Percentiles rank a stretch among this genome's conserved stretches.
Conservation (phyloP, 495 filamentous ascomycete genomes). For the Pseudomonodictys pantanalensis region DNA sequence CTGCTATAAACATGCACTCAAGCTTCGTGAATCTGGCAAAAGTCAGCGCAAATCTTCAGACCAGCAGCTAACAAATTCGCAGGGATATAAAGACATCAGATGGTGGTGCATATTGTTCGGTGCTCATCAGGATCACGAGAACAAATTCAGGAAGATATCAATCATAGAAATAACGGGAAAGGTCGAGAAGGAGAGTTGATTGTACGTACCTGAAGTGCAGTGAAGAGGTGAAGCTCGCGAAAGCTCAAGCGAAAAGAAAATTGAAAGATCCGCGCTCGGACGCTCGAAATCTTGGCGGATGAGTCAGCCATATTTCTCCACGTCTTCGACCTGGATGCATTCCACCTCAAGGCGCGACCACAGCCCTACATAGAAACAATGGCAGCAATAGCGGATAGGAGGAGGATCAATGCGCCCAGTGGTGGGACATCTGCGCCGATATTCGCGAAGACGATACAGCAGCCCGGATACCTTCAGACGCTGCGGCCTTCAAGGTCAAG, state of each 20-base stretch:
- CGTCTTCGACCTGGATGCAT: background rate
- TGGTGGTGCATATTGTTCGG: constrained; percentile 99
- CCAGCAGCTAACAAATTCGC: background rate
- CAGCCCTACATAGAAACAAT: background rate
- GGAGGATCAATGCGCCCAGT: constrained; percentile 84
- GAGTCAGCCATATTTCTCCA: background rate
- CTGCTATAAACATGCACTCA: too few species aligned
- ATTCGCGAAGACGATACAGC: constrained; percentile 50
- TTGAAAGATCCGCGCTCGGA: background rate
- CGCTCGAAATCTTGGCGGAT: constrained; percentile 13
- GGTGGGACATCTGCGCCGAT: constrained; percentile 74
- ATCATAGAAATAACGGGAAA: constrained; percentile 30
- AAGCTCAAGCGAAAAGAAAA: background rate
- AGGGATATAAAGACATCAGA: constrained; percentile 60
- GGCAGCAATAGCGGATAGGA: constrained; percentile 70
- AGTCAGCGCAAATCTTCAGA: constrained; percentile 2
- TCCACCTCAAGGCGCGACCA: background rate
- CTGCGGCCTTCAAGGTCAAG: constrained; percentile 51
- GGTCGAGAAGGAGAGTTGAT: constrained; percentile 20
- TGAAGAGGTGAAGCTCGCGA: background rate
- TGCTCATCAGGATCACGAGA: constrained; percentile 82
- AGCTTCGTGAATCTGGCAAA: background rate
- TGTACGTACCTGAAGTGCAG: background rate
- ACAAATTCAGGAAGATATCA: constrained; percentile 45
- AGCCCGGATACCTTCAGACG: constrained; percentile 41